Evolutionary conservation across 176 grass and related monocot species (phyloP), one percentile per base, ranked within the genome.

Genomic region (Triticum monococcum): DNA sequence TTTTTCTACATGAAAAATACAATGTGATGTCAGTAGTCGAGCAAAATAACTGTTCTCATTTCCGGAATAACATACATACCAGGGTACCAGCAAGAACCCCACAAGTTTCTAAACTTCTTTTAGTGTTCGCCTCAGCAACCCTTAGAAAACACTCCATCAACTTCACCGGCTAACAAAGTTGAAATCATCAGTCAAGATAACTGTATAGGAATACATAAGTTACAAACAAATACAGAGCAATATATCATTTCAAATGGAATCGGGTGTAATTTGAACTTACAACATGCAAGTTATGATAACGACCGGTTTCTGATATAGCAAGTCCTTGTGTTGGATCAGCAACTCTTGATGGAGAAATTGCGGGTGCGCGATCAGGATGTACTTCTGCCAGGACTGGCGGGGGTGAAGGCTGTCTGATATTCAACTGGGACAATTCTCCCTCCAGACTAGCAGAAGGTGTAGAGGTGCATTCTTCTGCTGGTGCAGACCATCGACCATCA

Each of bases 111-210:
- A 99, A 90, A 91, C 93, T 93, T 91, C 70, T 96, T 71, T 84
- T 86, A 85, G 94, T 99, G 82, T 99, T 99, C 82, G 89, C 69
- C 67, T 96, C 97, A 41, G 97, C 97, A 81, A 99, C 90, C 85
- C 92, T 96, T 68, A 99, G 78, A 94, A 99, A 99, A 81, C 86
- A 91, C 83, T 99, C 97, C 97, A 99, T 93, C 90, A 99, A 84
- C 77, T 97, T 91, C 63, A 99, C 92, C 45, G 94, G 97, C 97
- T 99, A 88, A 68, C 14, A 94, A 75, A 78, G 83, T 81, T 76
- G 54, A 59, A 64, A 78, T 54, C 59, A 66, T 81, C 40, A 83
- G 68, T 75, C 38, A 77, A 78, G 46, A 12, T 13, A 83, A 35
- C 62, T 72, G 36, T 28, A 35, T 35, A 35, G 5, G 25, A 18